phyloP scores from a whole-genome alignment of 306 rosid genomes.

The Prunus mongolica region DNA sequence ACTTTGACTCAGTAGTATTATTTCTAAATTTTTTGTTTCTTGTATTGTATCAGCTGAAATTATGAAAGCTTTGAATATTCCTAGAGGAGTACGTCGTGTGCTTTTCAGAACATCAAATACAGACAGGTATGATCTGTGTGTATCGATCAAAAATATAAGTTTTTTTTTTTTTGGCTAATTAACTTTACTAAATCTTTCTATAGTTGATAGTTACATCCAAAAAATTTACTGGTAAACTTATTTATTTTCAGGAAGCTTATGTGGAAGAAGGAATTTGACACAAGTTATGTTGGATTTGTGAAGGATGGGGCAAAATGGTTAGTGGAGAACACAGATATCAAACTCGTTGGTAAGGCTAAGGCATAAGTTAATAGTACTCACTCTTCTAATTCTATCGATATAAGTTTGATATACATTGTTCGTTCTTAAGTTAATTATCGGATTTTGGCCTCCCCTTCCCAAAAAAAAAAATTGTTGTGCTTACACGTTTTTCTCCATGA shows the following conservation, averaged over 20 bases:
- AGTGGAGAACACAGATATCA: slow-evolving; percentile 84
- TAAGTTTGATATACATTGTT: no score
- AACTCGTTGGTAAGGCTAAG: slow-evolving; percentile 35
- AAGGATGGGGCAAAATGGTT: slow-evolving; percentile 91
- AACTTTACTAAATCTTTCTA: no score
- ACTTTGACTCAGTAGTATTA: no score
- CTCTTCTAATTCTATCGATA: no score
- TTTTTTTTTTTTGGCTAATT: no score
- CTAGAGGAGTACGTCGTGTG: slow-evolving; percentile 66
- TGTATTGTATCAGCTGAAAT: slow-evolving; percentile 55
- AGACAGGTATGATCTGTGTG: slow-evolving; percentile 31
- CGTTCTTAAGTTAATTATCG: no score
- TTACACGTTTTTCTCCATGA: slow-evolving; percentile 20
- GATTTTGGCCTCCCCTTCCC: no score
- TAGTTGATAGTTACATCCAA: neutral
- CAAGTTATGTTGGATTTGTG: slow-evolving; percentile 71
- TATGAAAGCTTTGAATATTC: slow-evolving; percentile 67
- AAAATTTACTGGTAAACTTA: neutral
- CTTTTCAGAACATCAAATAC: slow-evolving; percentile 81
- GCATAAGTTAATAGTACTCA: no score
- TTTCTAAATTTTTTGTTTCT: no score
- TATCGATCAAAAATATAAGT: no score
- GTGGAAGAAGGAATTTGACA: slow-evolving; percentile 68
- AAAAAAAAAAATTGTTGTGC: slow-evolving; percentile 12
- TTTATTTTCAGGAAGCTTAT: slow-evolving; percentile 67